Evolutionary conservation across 768 basidiomycete species (phyloP), one percentile per base, ranked within the genome.

Genomic region (Chalciporus sphaerocephalus): DNA sequence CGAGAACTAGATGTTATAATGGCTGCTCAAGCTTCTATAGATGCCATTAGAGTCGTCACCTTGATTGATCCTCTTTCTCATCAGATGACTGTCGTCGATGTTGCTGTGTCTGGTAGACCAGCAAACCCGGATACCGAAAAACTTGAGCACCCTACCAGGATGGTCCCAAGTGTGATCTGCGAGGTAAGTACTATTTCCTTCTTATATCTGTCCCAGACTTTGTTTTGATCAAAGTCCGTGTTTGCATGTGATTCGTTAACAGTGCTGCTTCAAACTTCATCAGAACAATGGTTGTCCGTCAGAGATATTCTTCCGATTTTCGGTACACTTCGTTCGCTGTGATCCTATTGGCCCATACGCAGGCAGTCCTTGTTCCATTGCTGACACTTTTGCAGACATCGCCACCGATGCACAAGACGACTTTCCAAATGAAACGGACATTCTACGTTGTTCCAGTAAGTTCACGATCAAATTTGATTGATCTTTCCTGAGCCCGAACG

Each of bases 371-470:
- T 12, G 21, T 22, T 25, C 42, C 11, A 8, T 30, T 45, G 15
- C 41, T 51, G 25, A 51, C 36, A 34, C n/a, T 0, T 51, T 36
- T n/a, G 12, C 59, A 91, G 90, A 92, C 75, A 75, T 94, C 8
- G 74, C 80, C 23, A 85, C 86, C 13, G 93, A 96, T 58, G 71
- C 74, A 4, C 58, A 83, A 9, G 93, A 93, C 0, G 77, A 92
- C 17, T 69, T 70, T 27, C 74, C 87, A 1, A 63, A 59, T 12
- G 74, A 74, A 11, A 71, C 94, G 80, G 64, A 70, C 84, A 0
- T 68, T 95, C 30, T 95, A 94, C 66, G 91, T 82, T 5, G 83
- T 92, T 33, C 84, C 81, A 4, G 85, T 87, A 64, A 17, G 78
- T 34, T 22, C 20, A 40, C 43, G 11, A 24, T 40, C 47, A 10